phyloP scores from a whole-genome alignment of 805 yeast genomes.

The Saccharomycopsis olivae region DNA sequence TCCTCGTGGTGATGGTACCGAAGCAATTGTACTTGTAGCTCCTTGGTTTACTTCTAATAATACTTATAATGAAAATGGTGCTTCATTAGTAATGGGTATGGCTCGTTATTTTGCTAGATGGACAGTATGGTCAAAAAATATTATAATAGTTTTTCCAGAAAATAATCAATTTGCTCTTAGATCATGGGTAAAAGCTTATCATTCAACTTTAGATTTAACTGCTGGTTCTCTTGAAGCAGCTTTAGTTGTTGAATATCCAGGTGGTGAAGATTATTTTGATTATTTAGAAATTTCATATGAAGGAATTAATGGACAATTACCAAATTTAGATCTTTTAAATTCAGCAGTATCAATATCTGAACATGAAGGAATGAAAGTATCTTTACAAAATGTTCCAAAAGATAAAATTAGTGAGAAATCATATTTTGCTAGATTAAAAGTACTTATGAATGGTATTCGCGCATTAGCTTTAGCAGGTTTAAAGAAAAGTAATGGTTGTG shows the following conservation, averaged over 20 bases:
- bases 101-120: conserved; percentile 74
- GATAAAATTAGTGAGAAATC: conserved; percentile 35
- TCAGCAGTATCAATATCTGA: conserved; percentile 63
- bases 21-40: conserved; percentile 81
- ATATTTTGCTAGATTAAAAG: conserved; percentile 45
- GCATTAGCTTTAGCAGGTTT: conserved; percentile 66
- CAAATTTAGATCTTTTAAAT: conserved; percentile 84
- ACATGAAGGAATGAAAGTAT: conserved; percentile 64
- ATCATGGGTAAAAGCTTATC: conserved; percentile 92
- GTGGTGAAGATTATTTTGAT: conserved; percentile 54
- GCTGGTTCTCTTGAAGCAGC: conserved; percentile 95
- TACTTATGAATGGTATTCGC: conserved; percentile 55
- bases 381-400: conserved; percentile 50
- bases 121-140: conserved; percentile 93
- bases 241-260: conserved; percentile 68
- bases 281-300: conserved; percentile 67
- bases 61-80: conserved; percentile 66
- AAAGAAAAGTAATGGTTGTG: conserved; percentile 56
- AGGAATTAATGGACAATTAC: conserved; percentile 92
- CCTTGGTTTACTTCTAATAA: conserved; percentile 76
- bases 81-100: conserved; percentile 59
- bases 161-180: conserved; percentile 60
- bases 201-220: conserved; percentile 69
- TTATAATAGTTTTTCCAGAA: conserved; percentile 74
- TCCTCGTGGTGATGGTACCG: conserved; percentile 93